Evolutionary conservation across 768 basidiomycete species (phyloP).

Genomic region (Mycena indigotica): DNA sequence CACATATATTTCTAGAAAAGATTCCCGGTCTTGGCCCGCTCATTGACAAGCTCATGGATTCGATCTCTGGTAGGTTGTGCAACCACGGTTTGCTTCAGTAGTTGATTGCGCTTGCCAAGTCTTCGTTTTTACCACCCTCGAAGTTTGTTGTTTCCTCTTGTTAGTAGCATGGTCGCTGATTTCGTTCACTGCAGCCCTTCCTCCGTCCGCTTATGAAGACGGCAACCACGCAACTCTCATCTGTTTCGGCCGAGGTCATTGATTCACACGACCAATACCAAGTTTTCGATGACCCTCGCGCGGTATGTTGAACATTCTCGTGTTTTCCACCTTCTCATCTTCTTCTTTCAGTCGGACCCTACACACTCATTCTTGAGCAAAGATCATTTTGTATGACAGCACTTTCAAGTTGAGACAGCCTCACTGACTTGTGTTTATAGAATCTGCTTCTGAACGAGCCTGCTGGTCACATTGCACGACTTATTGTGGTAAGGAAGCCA

Average conservation of each 20-base stretch:
- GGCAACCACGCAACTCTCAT: conserved; percentile 62
- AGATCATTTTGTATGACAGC: conserved; percentile 84
- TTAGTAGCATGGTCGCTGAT: not conserved
- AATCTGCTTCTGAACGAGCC: conserved; percentile 83
- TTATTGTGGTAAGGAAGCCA: conserved; percentile 69
- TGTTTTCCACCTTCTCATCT: conserved; percentile 12
- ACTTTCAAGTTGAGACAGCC: conserved; percentile 35
- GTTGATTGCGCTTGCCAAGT: conserved; percentile 39
- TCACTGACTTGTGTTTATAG: conserved; percentile 34
- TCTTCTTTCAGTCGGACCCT: conserved; percentile 66
- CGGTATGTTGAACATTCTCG: conserved; percentile 49
- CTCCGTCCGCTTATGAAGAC: conserved; percentile 76
- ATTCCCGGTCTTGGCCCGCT: conserved; percentile 78
- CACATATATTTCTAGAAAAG: too few relatives aligned
- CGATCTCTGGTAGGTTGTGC: conserved; percentile 55
- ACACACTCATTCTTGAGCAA: conserved; percentile 89
- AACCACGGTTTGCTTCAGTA: not conserved
- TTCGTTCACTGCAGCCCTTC: conserved; percentile 56
- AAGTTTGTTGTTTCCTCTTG: conserved; percentile 43
- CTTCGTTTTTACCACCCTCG: conserved; percentile 83
- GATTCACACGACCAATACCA: conserved; percentile 82
- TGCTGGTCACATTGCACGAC: conserved; percentile 72
- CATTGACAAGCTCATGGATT: conserved; percentile 79
- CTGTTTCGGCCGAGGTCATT: conserved; percentile 76
- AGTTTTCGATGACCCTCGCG: conserved; percentile 82